phyloP scores from a whole-genome alignment of 1,139 yeast genomes.

The Magnusiomyces paraingens region DNA sequence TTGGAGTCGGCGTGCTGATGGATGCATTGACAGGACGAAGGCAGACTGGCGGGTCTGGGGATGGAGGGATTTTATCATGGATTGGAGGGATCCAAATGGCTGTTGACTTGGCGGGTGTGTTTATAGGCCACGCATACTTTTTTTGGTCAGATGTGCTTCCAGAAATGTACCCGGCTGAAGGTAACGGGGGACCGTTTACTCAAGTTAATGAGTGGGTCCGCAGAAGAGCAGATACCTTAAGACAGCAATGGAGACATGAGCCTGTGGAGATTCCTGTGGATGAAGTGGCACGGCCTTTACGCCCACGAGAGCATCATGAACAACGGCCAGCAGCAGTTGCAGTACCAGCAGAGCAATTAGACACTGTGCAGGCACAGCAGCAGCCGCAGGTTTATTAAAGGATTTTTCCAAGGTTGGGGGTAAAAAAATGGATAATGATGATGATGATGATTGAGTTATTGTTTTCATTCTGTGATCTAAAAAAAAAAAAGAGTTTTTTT shows the following conservation, averaged over 20 bases:
- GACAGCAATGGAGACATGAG: slow-evolving; percentile 10
- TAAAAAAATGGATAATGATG: no score
- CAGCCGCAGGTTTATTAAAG: slow-evolving; percentile 4
- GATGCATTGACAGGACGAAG: slow-evolving; percentile 10
- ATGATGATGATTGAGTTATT: no score
- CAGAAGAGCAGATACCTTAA: not conserved
- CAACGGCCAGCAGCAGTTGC: not conserved
- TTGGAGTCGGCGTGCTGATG: slow-evolving; percentile 26
- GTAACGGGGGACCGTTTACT: slow-evolving; percentile 29
- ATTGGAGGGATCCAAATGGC: not conserved
- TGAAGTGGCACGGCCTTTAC: not conserved
- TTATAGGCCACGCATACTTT: slow-evolving; percentile 41
- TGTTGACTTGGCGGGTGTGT: slow-evolving; percentile 34
- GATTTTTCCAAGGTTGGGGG: no score
- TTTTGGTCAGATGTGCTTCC: slow-evolving; percentile 43
- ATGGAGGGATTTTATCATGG: slow-evolving; percentile 9
- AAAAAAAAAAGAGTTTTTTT: no score
- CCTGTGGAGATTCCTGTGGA: slow-evolving; percentile 5
- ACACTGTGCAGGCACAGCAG: slow-evolving; percentile 10
- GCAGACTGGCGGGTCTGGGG: slow-evolving; percentile 23
- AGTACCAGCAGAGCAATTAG: slow-evolving; percentile 5
- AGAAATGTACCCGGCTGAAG: slow-evolving; percentile 24
- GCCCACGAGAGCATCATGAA: not conserved
- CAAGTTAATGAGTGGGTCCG: slow-evolving; percentile 35
- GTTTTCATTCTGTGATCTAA: no score